phyloP scores from a whole-genome alignment of 345 rosid genomes.

The Populus ilicifolia region DNA sequence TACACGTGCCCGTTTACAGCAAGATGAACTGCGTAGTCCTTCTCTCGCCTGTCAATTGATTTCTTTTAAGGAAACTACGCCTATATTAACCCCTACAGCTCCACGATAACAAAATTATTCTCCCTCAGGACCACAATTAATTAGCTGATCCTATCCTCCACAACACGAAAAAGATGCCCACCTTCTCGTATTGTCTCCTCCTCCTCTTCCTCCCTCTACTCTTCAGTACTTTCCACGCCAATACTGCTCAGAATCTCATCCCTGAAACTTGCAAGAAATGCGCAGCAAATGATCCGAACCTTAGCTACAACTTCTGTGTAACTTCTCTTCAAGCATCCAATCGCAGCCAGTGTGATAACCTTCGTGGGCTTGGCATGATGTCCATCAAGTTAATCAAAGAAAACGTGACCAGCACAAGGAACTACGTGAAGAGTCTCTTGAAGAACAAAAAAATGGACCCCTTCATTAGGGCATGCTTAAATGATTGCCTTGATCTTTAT shows the following conservation, averaged over 20 bases:
- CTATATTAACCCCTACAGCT: too few relatives aligned
- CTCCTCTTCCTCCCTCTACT: background rate
- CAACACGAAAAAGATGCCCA: slow-evolving; percentile 16
- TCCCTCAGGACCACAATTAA: background rate
- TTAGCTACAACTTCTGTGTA: slow-evolving; percentile 45
- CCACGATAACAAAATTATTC: background rate
- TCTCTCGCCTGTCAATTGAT: too few relatives aligned
- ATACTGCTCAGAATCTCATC: slow-evolving; percentile 25
- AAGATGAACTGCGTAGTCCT: too few relatives aligned
- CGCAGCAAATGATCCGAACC: slow-evolving; percentile 32
- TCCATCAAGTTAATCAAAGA: slow-evolving; percentile 35
- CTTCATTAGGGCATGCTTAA: slow-evolving; percentile 25
- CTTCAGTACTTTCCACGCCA: background rate
- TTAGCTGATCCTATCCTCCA: too few relatives aligned
- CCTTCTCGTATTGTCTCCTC: background rate
- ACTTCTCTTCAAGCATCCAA: slow-evolving; percentile 39
- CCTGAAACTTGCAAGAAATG: slow-evolving; percentile 45
- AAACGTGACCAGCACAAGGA: slow-evolving; percentile 39
- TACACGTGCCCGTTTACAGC: too few relatives aligned
- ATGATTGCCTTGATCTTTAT: slow-evolving; percentile 51
- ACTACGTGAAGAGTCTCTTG: slow-evolving; percentile 29
- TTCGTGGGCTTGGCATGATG: slow-evolving; percentile 42
- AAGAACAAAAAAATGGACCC: slow-evolving; percentile 33
- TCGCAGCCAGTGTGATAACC: slow-evolving; percentile 23
- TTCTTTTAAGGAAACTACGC: too few relatives aligned